Evolutionary conservation across 2,329 filamentous ascomycete genomes (phyloP), one percentile per base, ranked within the genome.

Genomic region (Colletotrichum sidae): DNA sequence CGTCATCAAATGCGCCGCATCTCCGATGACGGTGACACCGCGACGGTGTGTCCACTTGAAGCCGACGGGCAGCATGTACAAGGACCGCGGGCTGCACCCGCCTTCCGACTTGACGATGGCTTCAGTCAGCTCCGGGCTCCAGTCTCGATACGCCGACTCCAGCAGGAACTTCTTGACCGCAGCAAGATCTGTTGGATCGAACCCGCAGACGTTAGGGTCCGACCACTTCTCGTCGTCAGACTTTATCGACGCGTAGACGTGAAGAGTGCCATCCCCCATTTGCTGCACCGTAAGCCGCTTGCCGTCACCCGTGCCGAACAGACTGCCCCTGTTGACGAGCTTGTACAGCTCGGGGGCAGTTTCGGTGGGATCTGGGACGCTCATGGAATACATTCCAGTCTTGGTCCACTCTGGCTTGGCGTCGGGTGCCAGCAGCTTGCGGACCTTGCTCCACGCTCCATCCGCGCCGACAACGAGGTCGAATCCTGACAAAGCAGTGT

Each of bases 1-100:
- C 1, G 83, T 81, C 84, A 88, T 87, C 25, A 88, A 70, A 72
- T 90, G 86, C 8, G 87, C 87, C 1, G 87, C 84, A 69, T 90
- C 86, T 6, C 88, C 88, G 34, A 89, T 77, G 12, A 88, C 70
- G 0, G 87, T 88, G 5, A 85, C 70, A 0, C 86, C 85, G 6
- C 75, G 71, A 15, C 75, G 76, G 52, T 83, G 78, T 45, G 77
- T 65, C 85, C 86, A 89, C 2, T 69, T 72, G 50, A 79, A 72
- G 2, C 82, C 82, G 2, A 84, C 72, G 0, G 86, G 86, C 9
- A 90, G 78, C 71, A 82, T 81, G 70, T 84, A 88, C 1, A 90
- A 75, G 1, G 80, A 80, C 62, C 82, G 75, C 2, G 79, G 75
- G 0, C 74, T 72, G 61, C 80, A 79, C 12, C 71, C 67, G 3